phyloP scores from a whole-genome alignment of 2,329 filamentous ascomycete species.

The Rutstroemia sp. region DNA sequence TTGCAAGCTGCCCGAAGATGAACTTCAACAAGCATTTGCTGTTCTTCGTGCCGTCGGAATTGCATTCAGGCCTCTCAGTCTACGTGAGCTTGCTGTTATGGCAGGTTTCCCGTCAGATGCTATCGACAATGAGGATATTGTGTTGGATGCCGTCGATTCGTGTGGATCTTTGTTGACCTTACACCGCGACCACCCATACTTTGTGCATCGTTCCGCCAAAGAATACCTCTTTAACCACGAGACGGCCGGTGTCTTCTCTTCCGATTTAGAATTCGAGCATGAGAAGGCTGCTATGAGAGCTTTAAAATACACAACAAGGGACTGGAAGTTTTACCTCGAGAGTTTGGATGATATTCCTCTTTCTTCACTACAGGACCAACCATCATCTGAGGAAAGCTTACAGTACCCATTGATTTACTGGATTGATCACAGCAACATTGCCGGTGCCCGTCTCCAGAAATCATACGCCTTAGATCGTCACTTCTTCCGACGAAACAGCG shows the following conservation, averaged over 20 bases:
- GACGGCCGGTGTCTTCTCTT: constrained; percentile 8
- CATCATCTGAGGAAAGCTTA: constrained; percentile 8
- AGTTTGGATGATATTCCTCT: constrained; percentile 7
- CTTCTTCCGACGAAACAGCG: constrained; percentile 8
- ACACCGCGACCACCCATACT: constrained; percentile 7
- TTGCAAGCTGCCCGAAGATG: constrained; percentile 1
- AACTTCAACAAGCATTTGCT: constrained; percentile 7
- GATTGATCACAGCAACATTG: constrained; percentile 9
- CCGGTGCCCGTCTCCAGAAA: constrained; percentile 3
- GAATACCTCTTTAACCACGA: constrained; percentile 8
- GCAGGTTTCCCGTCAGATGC: constrained; percentile 2
- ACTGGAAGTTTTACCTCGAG: constrained; percentile 9
- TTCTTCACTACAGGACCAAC: constrained; percentile 7
- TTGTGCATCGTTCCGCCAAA: constrained; percentile 7
- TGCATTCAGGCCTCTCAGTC: constrained; percentile 7
- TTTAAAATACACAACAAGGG: constrained; percentile 5
- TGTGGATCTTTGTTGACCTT: constrained; percentile 8
- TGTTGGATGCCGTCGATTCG: constrained; percentile 1
- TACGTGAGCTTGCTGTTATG: constrained; percentile 8
- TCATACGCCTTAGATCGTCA: constrained; percentile 5
- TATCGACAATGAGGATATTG: constrained; percentile 5
- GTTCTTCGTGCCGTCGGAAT: constrained; percentile 8
- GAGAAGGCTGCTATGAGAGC: constrained; percentile 7
- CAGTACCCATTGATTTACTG: constrained; percentile 10
- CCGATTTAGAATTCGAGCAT: constrained; percentile 7